phyloP scores from a whole-genome alignment of 306 rosid genomes.

The Cotoneaster glaucophyllus region DNA sequence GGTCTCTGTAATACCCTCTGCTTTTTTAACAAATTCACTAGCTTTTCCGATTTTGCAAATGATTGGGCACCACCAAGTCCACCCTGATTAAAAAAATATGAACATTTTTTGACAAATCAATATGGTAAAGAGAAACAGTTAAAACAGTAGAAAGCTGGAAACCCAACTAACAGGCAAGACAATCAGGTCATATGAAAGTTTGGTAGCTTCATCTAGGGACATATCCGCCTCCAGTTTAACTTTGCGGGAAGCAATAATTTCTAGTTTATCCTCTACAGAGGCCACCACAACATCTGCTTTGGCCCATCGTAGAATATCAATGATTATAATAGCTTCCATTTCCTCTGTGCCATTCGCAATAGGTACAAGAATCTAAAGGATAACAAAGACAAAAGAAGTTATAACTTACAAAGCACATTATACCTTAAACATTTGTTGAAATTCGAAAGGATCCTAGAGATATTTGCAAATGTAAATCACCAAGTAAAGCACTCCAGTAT shows the following conservation, averaged over 20 bases:
- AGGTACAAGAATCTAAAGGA: conserved; percentile 79
- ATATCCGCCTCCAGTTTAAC: conserved; percentile 83
- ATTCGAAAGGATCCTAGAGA: background rate
- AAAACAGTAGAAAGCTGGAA: background rate
- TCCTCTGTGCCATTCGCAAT: conserved; percentile 86
- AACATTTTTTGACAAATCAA: conserved; percentile 13
- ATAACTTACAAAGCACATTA: background rate
- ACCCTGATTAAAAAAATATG: conserved; percentile 43
- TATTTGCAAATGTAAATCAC: background rate
- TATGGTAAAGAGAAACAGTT: background rate
- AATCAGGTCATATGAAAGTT: conserved; percentile 65
- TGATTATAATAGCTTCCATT: conserved; percentile 84
- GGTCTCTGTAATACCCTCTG: conserved; percentile 69
- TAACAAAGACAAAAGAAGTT: conserved; percentile 16
- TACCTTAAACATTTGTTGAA: background rate
- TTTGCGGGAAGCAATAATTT: conserved; percentile 62
- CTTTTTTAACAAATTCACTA: conserved; percentile 58
- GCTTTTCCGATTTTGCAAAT: conserved; percentile 70
- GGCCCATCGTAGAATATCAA: conserved; percentile 73
- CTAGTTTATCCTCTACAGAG: conserved; percentile 64
- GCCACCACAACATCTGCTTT: conserved; percentile 87
- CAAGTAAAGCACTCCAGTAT: background rate
- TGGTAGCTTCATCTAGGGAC: conserved; percentile 69
- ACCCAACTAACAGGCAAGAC: conserved; percentile 68
- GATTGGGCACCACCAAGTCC: conserved; percentile 96